A percentile compares a stretch with the other conserved stretches of the same genome.
phyloP scores from a whole-genome alignment of 2,329 filamentous ascomycete species.

The Claviceps sp. region DNA sequence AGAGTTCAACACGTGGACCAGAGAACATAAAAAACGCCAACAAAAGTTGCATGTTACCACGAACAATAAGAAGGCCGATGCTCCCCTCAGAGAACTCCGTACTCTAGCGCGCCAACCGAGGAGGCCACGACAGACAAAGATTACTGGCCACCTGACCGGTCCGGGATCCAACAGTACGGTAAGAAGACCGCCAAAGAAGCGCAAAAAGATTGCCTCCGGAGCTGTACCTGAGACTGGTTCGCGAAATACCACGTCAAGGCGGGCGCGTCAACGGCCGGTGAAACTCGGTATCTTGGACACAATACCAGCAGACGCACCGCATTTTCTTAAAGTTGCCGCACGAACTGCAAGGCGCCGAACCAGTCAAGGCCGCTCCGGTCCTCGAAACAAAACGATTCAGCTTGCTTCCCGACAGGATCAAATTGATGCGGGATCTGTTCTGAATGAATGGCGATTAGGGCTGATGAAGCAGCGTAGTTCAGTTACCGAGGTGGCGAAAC shows the following conservation, averaged over 20 bases:
- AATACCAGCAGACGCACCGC: constrained; percentile 36
- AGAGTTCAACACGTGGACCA: constrained; percentile 34
- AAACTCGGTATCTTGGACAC: constrained; percentile 49
- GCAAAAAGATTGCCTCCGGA: neutral
- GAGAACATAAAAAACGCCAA: constrained; percentile 27
- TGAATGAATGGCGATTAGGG: constrained; percentile 43
- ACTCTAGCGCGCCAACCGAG: constrained; percentile 11
- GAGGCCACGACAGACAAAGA: constrained; percentile 17
- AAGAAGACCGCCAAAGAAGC: neutral
- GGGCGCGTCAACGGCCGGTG: constrained; percentile 21
- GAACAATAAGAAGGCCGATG: constrained; percentile 13
- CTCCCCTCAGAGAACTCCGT: constrained; percentile 6
- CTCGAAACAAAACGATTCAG: constrained; percentile 41
- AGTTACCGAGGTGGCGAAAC: constrained; percentile 15
- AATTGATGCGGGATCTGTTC: constrained; percentile 37
- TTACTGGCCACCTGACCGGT: constrained; percentile 17
- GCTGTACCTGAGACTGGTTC: neutral
- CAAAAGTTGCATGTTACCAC: constrained; percentile 15
- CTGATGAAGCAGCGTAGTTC: constrained; percentile 30
- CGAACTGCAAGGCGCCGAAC: constrained; percentile 36
- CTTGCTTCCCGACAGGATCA: constrained; percentile 50
- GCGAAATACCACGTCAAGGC: neutral
- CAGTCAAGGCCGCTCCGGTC: constrained; percentile 41
- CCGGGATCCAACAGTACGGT: neutral
- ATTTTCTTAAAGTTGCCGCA: constrained; percentile 48